phyloP scores from a whole-genome alignment of 805 yeast genomes.

The Saturnispora galanensis region DNA sequence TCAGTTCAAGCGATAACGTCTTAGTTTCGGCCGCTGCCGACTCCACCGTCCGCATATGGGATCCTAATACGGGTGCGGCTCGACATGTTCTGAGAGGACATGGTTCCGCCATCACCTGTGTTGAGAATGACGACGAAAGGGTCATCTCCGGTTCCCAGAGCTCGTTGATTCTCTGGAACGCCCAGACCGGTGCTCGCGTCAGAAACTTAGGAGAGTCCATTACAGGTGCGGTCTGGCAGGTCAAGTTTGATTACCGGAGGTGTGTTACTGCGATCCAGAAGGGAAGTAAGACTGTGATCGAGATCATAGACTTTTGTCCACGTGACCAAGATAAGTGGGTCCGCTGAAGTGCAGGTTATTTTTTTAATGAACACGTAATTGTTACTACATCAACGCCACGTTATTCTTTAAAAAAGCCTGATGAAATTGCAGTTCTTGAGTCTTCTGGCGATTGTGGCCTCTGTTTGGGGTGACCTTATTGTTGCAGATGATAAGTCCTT shows the following conservation, averaged over 20 bases:
- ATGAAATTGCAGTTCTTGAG: no score
- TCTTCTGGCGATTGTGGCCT: not conserved
- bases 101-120: conserved; percentile 82
- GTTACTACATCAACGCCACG: no score
- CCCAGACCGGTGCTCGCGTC: conserved; percentile 64
- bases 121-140: conserved; percentile 76
- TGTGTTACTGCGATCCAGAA: conserved; percentile 86
- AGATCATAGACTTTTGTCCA: conserved; percentile 69
- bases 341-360: no score
- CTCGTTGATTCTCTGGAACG: conserved; percentile 81
- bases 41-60: conserved; percentile 85
- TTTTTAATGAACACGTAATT: no score
- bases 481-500: conserved; percentile 36
- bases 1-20: conserved; percentile 64
- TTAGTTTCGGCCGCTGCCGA: conserved; percentile 96
- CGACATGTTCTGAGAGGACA: conserved; percentile 69
- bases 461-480: not conserved
- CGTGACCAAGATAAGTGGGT: conserved; percentile 14
- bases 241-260: conserved; percentile 69
- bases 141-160: conserved; percentile 85
- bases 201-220: conserved; percentile 65
- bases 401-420: no score
- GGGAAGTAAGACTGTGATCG: conserved; percentile 62
- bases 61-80: conserved; percentile 65
- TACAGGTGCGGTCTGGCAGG: conserved; percentile 91